phyloP scores from a whole-genome alignment of 1,284 basidiomycete genomes.

The Heterobasidion parviporum region DNA sequence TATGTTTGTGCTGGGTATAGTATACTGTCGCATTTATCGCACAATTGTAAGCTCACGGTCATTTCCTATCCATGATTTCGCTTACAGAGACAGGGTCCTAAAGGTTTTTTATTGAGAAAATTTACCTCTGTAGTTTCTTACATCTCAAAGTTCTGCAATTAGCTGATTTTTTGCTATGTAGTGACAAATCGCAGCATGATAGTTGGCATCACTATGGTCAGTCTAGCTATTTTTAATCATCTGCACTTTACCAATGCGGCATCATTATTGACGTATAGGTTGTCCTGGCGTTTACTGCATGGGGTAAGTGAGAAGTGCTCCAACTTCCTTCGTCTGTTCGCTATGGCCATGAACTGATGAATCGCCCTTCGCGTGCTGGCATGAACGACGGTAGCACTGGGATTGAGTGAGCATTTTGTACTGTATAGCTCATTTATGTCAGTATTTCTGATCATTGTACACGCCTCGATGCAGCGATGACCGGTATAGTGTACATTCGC shows the following conservation, averaged over 20 bases:
- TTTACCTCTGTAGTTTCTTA: background rate
- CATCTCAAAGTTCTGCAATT: background rate
- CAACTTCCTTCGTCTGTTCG: background rate
- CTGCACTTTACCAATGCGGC: background rate
- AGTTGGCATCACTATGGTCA: background rate
- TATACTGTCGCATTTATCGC: background rate
- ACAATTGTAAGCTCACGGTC: background rate
- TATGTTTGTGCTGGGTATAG: background rate
- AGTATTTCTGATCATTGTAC: background rate
- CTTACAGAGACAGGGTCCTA: too few species aligned
- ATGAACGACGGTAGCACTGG: background rate
- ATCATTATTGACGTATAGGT: background rate
- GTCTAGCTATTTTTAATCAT: background rate
- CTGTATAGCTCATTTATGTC: background rate
- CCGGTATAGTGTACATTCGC: background rate
- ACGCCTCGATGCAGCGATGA: background rate
- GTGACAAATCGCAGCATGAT: background rate
- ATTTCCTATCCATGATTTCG: background rate
- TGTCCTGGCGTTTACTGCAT: background rate
- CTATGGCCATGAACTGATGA: too few species aligned
- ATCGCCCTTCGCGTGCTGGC: too few species aligned
- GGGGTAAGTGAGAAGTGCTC: background rate
- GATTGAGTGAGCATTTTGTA: background rate
- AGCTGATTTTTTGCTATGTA: background rate
- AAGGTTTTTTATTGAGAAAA: background rate